Conservation (phyloP, 371 early-diverging fungal genomes). For the Basidiobolus heterosporus region DNA sequence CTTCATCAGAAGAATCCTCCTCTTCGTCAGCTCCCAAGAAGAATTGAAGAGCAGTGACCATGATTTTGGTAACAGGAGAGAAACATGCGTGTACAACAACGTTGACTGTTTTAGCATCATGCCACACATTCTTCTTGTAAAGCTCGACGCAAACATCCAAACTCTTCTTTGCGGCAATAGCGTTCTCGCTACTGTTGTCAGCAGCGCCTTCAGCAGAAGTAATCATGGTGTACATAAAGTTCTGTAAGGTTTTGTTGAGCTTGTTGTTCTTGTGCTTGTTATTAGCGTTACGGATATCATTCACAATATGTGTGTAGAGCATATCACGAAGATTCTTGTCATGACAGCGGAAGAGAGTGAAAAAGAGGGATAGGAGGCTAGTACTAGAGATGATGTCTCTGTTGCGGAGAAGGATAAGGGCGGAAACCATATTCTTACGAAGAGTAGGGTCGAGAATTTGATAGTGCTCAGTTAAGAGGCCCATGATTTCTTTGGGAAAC, state of each 20-base stretch:
- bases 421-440: conserved; percentile 74
- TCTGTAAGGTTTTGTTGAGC: conserved; percentile 86
- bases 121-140: conserved; percentile 89
- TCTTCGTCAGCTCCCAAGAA: conserved; percentile 66
- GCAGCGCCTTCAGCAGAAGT: conserved; percentile 27
- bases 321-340: conserved; percentile 78
- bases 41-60: conserved; percentile 83
- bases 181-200: conserved; percentile 45
- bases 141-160: conserved; percentile 89
- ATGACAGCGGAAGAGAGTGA: conserved; percentile 77
- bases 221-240: conserved; percentile 87
- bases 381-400: conserved; percentile 49
- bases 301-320: conserved; percentile 80
- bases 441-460: conserved; percentile 63
- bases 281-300: conserved; percentile 83
- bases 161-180: conserved; percentile 82
- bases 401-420: conserved; percentile 78
- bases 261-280: conserved; percentile 84
- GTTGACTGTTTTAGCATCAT: conserved; percentile 92
- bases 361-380: conserved; percentile 75
- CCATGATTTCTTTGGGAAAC: conserved; percentile 69
- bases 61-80: conserved; percentile 71
- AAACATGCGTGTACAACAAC: conserved; percentile 92
- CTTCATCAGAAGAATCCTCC: conserved; percentile 38
- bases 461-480: conserved; percentile 59